Base-by-base conservation (phyloP, 2,329 filamentous ascomycete genomes). In the Phialophora expanda region DNA sequence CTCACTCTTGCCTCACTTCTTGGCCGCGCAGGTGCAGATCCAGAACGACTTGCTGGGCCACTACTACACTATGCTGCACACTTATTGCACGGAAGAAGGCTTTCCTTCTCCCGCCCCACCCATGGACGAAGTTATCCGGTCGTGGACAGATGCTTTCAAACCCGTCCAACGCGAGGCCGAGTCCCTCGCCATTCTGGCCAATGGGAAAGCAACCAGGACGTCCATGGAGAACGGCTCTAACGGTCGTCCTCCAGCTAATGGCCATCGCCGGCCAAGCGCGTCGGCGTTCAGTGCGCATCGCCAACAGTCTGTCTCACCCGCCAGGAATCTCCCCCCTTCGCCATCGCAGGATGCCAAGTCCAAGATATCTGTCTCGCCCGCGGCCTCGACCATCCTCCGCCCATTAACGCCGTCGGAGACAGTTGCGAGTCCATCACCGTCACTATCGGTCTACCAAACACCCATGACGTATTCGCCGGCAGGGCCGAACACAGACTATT, bases 1-100 rank as follows among this genome's bases (percentile, higher is more conserved):
- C 74, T 89, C 85, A 26, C 81, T 96, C n/a, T 83, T 94, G 12
- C 90, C 91, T 30, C 86, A 87, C 60, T 81, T 96, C 22, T 83
- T 93, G 11, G 84, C 85, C 48, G 84, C 85, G 41, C 89, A 93
- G 73, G 87, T 94, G 53, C 83, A 90, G 74, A 87, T 93, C 30
- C 91, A 94, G 76, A 93, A 93, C 75, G 86, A 87, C 55, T 81
- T 95, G 59, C 85, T 95, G 4, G 91, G 88, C 0, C 84, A 93
- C 67, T 88, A 92, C 71, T 95, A 95, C 78, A 95, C 91, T 0
- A 83, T 87, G 4, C 80, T 94, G 6, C 88, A 93, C 75, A 87
- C 85, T 64, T 95, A 90, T 76, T 92, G 89, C 71, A 83, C 88
- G 70, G 85, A 89, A 32, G 83, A 88, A 71, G 82, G 85, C 4